Base-by-base conservation (phyloP, 257 asterid genomes). In the Capsicum pubescens region DNA sequence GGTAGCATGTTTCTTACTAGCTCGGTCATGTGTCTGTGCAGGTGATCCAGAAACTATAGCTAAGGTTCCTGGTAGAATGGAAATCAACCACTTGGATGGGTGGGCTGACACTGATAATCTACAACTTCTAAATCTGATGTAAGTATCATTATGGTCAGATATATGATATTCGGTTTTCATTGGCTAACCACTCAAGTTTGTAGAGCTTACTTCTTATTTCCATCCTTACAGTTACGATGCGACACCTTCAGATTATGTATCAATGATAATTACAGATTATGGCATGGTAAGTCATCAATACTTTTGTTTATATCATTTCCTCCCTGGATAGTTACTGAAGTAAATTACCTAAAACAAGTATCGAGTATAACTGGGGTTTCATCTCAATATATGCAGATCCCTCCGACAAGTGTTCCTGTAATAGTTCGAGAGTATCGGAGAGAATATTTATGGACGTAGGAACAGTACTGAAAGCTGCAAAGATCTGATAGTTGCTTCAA, bases 331-430 rank as follows among this genome's bases (percentile, higher is more conserved):
- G 44, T 67, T 72, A 11, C 80, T 17, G 44, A 82, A 36, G 67
- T n/a, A 32, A 79, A 26, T 36, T 46, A 39, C 11, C 71, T 70
- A 64, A 64, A 46, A 82, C 8, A 4, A 48, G 42, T 26, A 61
- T 60, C 10, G 36, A 50, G 42, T 50, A 21, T 74, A 50, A 74
- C 63, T 61, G 8, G 35, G 61, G 82, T 79, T 85, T 83, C 32
- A 39, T 81, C 67, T n/a, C 60, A 74, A 58, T 50, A 63, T 89
- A 69, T 86, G 68, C 88, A 95, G 98, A 92, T 95, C 74, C 98
- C 98, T 82, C 95, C 97, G 0, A 92, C 97, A 8, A 93, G 98
- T 67, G 95, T 93, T 42, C 97, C 98, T 82, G 98, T 95, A 57
- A 93, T 93, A 60, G 98, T 95, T 67, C 92, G 95, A 59, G 95